phyloP scores from a whole-genome alignment of 2,329 filamentous ascomycete genomes.

The Salinomyces thailandicus region DNA sequence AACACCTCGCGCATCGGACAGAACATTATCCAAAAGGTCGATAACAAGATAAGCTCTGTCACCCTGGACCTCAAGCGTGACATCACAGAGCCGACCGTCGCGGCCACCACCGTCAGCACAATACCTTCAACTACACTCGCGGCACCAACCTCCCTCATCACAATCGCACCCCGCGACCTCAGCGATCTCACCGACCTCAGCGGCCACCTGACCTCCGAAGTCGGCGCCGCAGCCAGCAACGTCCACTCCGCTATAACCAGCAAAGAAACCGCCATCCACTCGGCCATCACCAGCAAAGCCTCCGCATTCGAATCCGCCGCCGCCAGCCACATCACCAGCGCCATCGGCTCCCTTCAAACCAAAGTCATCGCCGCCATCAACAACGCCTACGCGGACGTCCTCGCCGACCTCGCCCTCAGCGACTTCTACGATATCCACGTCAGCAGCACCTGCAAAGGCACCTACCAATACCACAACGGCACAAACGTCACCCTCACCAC shows the following conservation, averaged over 20 bases:
- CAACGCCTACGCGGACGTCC: slow-evolving; percentile 29
- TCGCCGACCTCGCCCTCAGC: slow-evolving; percentile 41
- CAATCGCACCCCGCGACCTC: slow-evolving; percentile 15
- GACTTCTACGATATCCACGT: slow-evolving; percentile 54
- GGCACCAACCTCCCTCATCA: slow-evolving; percentile 13
- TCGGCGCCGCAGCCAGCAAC: slow-evolving; percentile 1
- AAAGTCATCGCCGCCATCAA: slow-evolving; percentile 33
- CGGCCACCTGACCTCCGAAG: slow-evolving; percentile 1
- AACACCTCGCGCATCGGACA: slow-evolving; percentile 48
- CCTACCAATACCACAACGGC: slow-evolving; percentile 32
- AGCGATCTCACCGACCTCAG: slow-evolving; percentile 19
- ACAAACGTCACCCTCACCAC: slow-evolving; percentile 33
- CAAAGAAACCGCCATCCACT: slow-evolving; percentile 15
- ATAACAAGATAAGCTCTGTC: slow-evolving; percentile 13
- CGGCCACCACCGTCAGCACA: slow-evolving; percentile 3
- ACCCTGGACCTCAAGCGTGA: slow-evolving; percentile 1
- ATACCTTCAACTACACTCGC: slow-evolving; percentile 4
- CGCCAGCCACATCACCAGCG: slow-evolving; percentile 14
- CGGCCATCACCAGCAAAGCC: slow-evolving; percentile 10
- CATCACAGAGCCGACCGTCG: neutral
- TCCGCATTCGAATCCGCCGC: slow-evolving; percentile 15
- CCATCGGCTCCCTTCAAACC: slow-evolving; percentile 26
- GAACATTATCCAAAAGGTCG: slow-evolving; percentile 22
- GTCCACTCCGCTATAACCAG: slow-evolving; percentile 9
- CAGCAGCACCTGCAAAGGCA: slow-evolving; percentile 47